These are phyloP conservation scores for Rhodotorula sp. DNA, from an alignment of 1,284 basidiomycete species.

Conservation along the genomic window DNA sequence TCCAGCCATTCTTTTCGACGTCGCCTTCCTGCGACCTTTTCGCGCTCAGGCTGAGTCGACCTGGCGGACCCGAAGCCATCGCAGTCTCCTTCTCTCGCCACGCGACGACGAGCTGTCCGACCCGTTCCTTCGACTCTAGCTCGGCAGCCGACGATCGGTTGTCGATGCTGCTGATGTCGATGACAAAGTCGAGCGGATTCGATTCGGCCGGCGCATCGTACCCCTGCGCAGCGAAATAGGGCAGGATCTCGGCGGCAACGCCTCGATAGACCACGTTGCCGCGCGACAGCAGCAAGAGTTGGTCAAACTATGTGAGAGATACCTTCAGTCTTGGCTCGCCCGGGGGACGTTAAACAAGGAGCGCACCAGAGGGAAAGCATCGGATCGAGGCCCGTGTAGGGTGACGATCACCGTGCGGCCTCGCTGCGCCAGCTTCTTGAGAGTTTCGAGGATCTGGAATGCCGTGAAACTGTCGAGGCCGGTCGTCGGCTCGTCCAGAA, in stretches of 20 bases:
- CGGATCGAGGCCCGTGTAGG: conserved; percentile 58
- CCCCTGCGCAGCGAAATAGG: conserved; percentile 52
- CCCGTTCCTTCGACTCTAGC: conserved; percentile 45
- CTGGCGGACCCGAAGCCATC: too few species aligned
- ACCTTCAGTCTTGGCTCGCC: not conserved
- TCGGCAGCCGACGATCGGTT: conserved; percentile 53
- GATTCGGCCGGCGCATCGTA: conserved; percentile 10
- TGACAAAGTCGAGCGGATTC: conserved; percentile 54
- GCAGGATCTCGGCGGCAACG: conserved; percentile 47
- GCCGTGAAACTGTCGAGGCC: conserved; percentile 57
- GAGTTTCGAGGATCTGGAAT: conserved; percentile 55
- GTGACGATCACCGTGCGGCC: conserved; percentile 56
- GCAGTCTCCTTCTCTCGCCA: conserved; percentile 45
- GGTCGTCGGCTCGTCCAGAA: conserved; percentile 76
- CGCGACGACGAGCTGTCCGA: conserved; percentile 45
- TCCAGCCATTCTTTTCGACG: too few species aligned
- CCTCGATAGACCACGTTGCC: conserved; percentile 56
- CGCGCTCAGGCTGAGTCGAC: too few species aligned
- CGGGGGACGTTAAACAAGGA: too few species aligned
- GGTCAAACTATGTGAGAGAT: conserved; percentile 43
- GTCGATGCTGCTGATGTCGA: conserved; percentile 55
- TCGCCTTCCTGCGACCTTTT: too few species aligned
- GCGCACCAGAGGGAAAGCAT: conserved; percentile 55
- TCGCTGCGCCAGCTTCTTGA: conserved; percentile 53
- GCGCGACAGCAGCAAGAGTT: conserved; percentile 54